Percentiles rank a stretch among this genome's conserved stretches.
These are phyloP conservation scores for Striga hermonthica DNA, from an alignment of 305 asterid genomes.

Conservation along the genomic window DNA sequence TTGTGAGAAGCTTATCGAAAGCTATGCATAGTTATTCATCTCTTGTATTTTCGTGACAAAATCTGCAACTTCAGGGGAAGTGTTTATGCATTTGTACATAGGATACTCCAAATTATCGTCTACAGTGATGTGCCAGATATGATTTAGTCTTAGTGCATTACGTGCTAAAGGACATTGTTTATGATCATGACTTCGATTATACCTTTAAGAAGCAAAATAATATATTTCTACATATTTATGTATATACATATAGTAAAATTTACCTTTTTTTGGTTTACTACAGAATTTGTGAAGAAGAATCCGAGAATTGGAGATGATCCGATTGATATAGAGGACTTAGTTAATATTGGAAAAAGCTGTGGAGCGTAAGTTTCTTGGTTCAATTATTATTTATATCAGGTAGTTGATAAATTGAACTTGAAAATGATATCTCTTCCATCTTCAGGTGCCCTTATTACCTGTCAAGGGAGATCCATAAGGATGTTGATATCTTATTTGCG, in stretches of 20 bases:
- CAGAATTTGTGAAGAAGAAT: conserved; percentile 68
- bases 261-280: conserved; percentile 28
- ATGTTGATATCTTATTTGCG: conserved; percentile 88
- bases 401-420: conserved; percentile 30
- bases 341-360: conserved; percentile 81
- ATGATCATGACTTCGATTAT: conserved; percentile 10
- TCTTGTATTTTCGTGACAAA: conserved; percentile 10
- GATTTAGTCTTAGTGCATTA: conserved; percentile 13
- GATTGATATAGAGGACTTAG: conserved; percentile 93
- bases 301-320: conserved; percentile 91
- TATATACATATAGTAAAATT: neutral
- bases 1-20: neutral
- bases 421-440: conserved; percentile 33
- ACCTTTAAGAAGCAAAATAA: conserved; percentile 13
- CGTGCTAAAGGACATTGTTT: conserved; percentile 10
- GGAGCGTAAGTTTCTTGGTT: conserved; percentile 71
- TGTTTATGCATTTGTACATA: neutral
- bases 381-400: conserved; percentile 28
- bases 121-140: conserved; percentile 16
- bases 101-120: conserved; percentile 9
- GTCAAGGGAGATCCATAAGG: conserved; percentile 86
- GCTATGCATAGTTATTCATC: conserved; percentile 17
- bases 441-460: conserved; percentile 93
- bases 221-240: neutral
- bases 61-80: conserved; percentile 18